Conservation (phyloP, 306 rosid species). For the Arachis hypogaea region DNA sequence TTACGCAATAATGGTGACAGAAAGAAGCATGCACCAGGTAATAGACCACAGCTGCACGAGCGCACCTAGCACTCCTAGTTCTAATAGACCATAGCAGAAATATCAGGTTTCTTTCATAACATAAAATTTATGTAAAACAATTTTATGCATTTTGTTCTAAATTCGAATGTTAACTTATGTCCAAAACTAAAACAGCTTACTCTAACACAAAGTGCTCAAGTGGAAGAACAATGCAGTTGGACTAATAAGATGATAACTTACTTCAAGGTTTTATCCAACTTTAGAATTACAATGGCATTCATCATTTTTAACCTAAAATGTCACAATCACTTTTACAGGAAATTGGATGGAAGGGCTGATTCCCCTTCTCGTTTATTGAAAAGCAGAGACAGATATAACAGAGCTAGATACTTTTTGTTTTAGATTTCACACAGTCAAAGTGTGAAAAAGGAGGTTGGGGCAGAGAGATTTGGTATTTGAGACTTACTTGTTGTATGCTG, state of each 20-base stretch:
- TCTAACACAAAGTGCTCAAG: constrained; percentile 7
- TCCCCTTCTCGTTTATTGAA: constrained; percentile 11
- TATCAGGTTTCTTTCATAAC: neutral
- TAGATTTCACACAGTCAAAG: constrained; percentile 7
- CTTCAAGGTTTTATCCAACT: constrained; percentile 26
- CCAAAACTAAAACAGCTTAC: constrained; percentile 8
- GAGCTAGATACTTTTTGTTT: constrained; percentile 27
- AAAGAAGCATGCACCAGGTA: neutral
- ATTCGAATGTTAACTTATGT: neutral
- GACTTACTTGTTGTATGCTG: constrained; percentile 80
- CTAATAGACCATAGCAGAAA: neutral
- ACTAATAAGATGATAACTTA: constrained; percentile 4
- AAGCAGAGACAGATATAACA: constrained; percentile 1
- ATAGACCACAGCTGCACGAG: neutral
- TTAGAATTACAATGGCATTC: constrained; percentile 7
- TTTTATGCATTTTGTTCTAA: constrained; percentile 6
- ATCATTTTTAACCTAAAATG: neutral
- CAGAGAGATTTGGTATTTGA: neutral
- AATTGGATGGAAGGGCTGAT: constrained; percentile 6
- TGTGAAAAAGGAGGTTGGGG: neutral
- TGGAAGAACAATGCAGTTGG: neutral
- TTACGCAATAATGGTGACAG: neutral
- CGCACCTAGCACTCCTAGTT: neutral
- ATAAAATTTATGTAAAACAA: neutral
- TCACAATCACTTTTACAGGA: neutral